Evolutionary conservation across 805 yeast genomes (phyloP).

Genomic region (Candida corydali): DNA sequence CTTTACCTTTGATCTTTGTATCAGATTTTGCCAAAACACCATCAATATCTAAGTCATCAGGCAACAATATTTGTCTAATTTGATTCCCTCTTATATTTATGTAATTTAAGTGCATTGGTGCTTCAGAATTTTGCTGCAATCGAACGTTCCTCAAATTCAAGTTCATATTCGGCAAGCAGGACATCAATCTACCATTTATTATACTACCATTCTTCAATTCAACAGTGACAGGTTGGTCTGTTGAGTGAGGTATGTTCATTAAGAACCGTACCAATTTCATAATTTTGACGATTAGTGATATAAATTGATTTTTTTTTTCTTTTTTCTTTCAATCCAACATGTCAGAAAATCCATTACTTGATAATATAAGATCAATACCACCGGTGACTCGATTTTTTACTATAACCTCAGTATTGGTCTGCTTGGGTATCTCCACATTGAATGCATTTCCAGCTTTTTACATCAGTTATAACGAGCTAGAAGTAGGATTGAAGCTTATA

Average conservation of each 20-base stretch:
- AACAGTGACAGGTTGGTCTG: constrained; percentile 82
- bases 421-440: constrained; percentile 25
- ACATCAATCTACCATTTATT: constrained; percentile 75
- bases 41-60: constrained; percentile 80
- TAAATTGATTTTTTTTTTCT: background rate
- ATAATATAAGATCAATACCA: constrained; percentile 40
- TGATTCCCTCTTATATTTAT: constrained; percentile 88
- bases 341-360: constrained; percentile 11
- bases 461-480: constrained; percentile 6
- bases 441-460: constrained; percentile 12
- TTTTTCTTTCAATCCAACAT: background rate
- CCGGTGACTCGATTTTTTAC: constrained; percentile 60
- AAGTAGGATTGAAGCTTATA: background rate
- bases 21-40: constrained; percentile 51
- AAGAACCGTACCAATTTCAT: constrained; percentile 74
- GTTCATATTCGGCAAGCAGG: constrained; percentile 91
- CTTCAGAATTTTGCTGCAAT: constrained; percentile 68
- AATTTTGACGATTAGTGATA: too few species aligned
- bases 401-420: constrained; percentile 42
- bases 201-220: constrained; percentile 90
- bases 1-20: constrained; percentile 38
- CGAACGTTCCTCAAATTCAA: constrained; percentile 75
- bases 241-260: constrained; percentile 62
- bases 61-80: constrained; percentile 75
- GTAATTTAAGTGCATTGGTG: constrained; percentile 66